A percentile compares a stretch with the other conserved stretches of the same genome.
phyloP scores from a whole-genome alignment of 2,329 filamentous ascomycete genomes.

The Penicillium sp. region DNA sequence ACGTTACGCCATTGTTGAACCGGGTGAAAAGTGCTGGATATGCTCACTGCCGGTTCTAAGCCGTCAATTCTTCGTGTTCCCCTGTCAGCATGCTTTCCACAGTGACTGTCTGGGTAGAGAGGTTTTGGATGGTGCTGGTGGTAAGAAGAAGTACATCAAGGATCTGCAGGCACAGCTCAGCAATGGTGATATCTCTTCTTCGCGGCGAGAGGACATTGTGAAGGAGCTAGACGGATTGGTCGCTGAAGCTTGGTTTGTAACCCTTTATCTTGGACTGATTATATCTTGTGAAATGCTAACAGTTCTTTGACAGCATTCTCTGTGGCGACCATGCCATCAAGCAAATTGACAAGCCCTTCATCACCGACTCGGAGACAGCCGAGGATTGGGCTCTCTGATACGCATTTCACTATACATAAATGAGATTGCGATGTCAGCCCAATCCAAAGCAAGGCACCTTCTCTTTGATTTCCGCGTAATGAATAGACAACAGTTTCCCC shows the following conservation, averaged over 20 bases:
- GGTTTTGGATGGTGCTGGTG: slow-evolving; percentile 80
- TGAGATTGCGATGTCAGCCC: background rate
- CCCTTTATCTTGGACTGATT: background rate
- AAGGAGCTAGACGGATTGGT: slow-evolving; percentile 90
- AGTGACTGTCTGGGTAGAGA: slow-evolving; percentile 87
- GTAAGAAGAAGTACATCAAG: slow-evolving; percentile 75
- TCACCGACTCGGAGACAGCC: slow-evolving; percentile 69
- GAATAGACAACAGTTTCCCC: background rate
- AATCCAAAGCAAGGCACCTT: background rate
- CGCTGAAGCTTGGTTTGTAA: slow-evolving; percentile 77
- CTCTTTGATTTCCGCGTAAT: background rate
- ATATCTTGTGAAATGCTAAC: slow-evolving; percentile 25
- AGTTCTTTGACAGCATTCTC: slow-evolving; percentile 65
- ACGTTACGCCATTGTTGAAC: slow-evolving; percentile 94
- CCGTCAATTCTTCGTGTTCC: slow-evolving; percentile 96
- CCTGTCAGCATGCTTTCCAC: slow-evolving; percentile 97
- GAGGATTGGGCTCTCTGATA: slow-evolving; percentile 77
- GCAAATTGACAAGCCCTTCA: slow-evolving; percentile 89
- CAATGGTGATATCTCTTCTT: slow-evolving; percentile 69
- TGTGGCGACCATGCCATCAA: slow-evolving; percentile 96
- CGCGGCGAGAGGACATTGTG: slow-evolving; percentile 78
- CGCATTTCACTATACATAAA: background rate
- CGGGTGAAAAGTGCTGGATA: slow-evolving; percentile 89
- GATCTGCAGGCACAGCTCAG: slow-evolving; percentile 84
- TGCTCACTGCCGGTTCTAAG: slow-evolving; percentile 84